Evolutionary conservation across 129 eudicot genomes (phyloP), one percentile per base, ranked within the genome.

Genomic region (Tagetes erecta): DNA sequence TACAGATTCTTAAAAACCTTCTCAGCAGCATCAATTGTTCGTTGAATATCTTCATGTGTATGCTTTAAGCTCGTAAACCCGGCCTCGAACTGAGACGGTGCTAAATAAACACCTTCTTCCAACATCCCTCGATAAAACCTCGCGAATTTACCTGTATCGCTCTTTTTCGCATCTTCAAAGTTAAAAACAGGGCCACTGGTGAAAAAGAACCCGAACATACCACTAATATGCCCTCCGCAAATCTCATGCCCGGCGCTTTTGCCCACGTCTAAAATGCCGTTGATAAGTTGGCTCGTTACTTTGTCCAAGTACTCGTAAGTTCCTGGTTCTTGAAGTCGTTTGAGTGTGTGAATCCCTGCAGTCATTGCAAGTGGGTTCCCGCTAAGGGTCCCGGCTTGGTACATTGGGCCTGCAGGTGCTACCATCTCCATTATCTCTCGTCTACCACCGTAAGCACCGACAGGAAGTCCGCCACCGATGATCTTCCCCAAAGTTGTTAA

Each of bases 281-380:
- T 37, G 11, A 81, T 74, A 75, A 94, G 89, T 52, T 90, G 84
- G 6, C 85, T 49, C 0, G 96, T 88, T 41, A 94, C 76, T 71
- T 83, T 82, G 55, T 85, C 78, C 80, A 94, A 80, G 73, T 90
- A 76, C 0, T 88, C 97, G 3, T 91, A 94, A 1, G 66, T 78
- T 39, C 98, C 98, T 0, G 86, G 67, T 41, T 72, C 69, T 75
- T 82, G 81, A 39, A 94, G 77, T 41, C 91, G 81, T 81, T 91
- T 88, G n/a, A 94, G 89, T 0, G 94, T 88, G 84, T 88, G 93
- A 27, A 94, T 91, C 12, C 97, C 98, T 4, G 97, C 97, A 5
- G 97, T 94, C 97, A 91, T 94, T 0, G 97, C 98, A 60, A 94
- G 60, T 37, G 97, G 99, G 89, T 94, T 94, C 12, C 96, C 97